Evolutionary conservation across 495 filamentous ascomycete species (phyloP).

Genomic region (Neurospora sublineolata): DNA sequence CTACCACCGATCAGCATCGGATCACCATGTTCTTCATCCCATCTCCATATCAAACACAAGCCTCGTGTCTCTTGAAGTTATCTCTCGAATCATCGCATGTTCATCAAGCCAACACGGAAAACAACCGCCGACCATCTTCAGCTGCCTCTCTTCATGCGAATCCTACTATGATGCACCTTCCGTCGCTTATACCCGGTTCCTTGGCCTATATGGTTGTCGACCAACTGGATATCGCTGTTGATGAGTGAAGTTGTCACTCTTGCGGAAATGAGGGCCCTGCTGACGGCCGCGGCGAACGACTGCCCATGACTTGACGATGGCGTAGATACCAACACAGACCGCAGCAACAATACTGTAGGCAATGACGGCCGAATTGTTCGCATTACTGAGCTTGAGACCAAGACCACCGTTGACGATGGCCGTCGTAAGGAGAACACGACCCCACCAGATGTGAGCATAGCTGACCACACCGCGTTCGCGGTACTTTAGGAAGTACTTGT

Average conservation of each 20-base stretch:
- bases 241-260: neutral
- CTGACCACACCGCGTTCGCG: slow-evolving; percentile 41
- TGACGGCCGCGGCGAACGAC: neutral
- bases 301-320: slow-evolving; percentile 13
- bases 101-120: neutral
- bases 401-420: slow-evolving; percentile 63
- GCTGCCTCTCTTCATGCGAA: too few relatives aligned
- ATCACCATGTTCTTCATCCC: neutral
- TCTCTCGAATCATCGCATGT: neutral
- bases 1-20: neutral
- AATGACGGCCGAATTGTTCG: slow-evolving; percentile 35
- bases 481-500: slow-evolving; percentile 40
- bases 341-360: slow-evolving; percentile 51
- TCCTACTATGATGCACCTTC: too few relatives aligned
- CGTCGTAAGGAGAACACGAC: slow-evolving; percentile 48
- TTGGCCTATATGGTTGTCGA: neutral
- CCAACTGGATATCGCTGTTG: neutral
- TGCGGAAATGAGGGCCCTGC: neutral
- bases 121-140: neutral
- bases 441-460: slow-evolving; percentile 60
- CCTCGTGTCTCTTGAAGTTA: neutral
- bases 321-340: slow-evolving; percentile 37
- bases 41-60: neutral
- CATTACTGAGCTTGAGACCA: slow-evolving; percentile 43
- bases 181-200: neutral